phyloP scores from a whole-genome alignment of 495 filamentous ascomycete genomes.

The Lindgomyces ingoldianus region DNA sequence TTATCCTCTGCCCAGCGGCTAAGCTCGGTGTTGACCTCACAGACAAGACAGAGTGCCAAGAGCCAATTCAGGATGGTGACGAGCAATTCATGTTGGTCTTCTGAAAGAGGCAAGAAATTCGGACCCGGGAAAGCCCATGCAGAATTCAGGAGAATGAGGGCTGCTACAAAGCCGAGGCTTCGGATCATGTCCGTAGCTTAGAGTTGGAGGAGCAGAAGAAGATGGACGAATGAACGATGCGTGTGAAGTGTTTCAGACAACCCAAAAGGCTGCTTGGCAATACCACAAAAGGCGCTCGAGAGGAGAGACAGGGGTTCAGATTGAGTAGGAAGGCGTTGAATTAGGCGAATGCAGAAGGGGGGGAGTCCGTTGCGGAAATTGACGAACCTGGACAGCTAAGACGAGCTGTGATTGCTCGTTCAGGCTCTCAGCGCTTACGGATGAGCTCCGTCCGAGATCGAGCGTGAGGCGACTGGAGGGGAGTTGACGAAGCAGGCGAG shows the following conservation, averaged over 20 bases:
- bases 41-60: conserved; percentile 41
- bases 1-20: conserved; percentile 53
- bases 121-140: conserved; percentile 32
- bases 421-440: neutral
- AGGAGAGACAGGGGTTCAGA: neutral
- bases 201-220: neutral
- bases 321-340: neutral
- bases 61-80: conserved; percentile 15
- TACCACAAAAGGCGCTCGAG: no score
- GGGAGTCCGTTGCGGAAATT: neutral
- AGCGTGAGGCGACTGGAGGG: neutral
- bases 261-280: neutral
- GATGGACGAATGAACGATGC: neutral
- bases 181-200: neutral
- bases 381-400: neutral
- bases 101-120: conserved; percentile 16
- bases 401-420: neutral
- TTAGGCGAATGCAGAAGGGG: neutral
- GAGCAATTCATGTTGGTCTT: conserved; percentile 34
- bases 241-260: neutral
- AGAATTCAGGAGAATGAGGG: neutral
- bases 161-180: neutral
- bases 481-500: neutral
- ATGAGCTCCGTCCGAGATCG: no score
- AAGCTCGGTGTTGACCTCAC: conserved; percentile 48